Percentiles rank a stretch among this genome's conserved stretches.
Conservation (phyloP, 352 stramenopile genomes). For the Phytophthora sansomeana region DNA sequence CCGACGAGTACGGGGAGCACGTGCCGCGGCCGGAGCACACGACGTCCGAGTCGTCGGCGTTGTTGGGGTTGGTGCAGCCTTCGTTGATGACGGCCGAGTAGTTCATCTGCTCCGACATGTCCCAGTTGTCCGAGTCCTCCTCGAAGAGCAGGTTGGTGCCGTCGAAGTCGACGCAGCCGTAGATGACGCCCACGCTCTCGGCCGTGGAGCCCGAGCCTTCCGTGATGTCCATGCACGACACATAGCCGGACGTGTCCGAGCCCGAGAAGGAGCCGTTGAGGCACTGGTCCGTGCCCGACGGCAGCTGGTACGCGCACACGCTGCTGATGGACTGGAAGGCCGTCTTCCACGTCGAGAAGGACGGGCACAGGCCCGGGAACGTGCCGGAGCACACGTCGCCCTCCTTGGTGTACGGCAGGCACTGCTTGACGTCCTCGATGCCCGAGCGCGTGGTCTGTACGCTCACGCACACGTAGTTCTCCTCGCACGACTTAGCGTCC, state of each 20-base stretch:
- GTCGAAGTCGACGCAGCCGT: constrained; percentile 85
- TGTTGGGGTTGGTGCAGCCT: constrained; percentile 70
- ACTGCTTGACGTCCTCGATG: constrained; percentile 82
- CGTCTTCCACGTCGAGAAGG: constrained; percentile 77
- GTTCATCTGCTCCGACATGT: constrained; percentile 64
- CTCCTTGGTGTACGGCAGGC: constrained; percentile 57
- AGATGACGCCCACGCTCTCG: constrained; percentile 66
- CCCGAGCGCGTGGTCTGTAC: constrained; percentile 81
- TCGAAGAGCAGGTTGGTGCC: constrained; percentile 66
- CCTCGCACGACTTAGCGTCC: constrained; percentile 57
- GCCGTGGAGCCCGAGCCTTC: constrained; percentile 41
- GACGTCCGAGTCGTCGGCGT: constrained; percentile 60
- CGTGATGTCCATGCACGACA: constrained; percentile 49
- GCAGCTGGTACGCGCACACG: constrained; percentile 76
- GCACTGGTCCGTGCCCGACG: constrained; percentile 54
- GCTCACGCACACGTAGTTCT: constrained; percentile 69
- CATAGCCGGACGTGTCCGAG: constrained; percentile 34
- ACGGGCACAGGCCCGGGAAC: constrained; percentile 68
- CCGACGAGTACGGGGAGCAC: constrained; percentile 51
- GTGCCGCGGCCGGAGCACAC: constrained; percentile 82
- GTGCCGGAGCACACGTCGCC: constrained; percentile 69
- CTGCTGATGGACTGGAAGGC: constrained; percentile 68
- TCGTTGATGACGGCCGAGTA: constrained; percentile 63
- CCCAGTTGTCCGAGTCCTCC: constrained; percentile 53
- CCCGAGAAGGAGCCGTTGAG: constrained; percentile 40